Evolutionary conservation across 1,139 yeast genomes (phyloP).

Genomic region (Arxiozyma heterogenica): DNA sequence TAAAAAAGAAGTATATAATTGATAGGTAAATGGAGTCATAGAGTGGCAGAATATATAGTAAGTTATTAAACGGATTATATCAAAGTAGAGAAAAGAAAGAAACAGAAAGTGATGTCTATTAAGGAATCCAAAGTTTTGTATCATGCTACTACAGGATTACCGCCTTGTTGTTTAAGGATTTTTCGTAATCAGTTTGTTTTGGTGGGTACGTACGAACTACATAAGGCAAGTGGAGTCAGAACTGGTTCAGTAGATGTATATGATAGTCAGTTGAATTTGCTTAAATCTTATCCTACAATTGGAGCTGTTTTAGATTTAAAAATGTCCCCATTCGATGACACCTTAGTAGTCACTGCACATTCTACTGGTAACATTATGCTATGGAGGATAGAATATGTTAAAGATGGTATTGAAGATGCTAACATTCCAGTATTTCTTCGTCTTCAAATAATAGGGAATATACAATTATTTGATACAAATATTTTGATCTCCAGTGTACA

Average conservation of each 20-base stretch:
- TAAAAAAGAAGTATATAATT: too few species aligned
- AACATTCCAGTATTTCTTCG: constrained; percentile 11
- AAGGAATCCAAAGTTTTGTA: constrained; percentile 14
- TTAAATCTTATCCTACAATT: constrained; percentile 33
- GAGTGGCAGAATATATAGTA: neutral
- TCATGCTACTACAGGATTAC: constrained; percentile 42
- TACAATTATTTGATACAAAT: constrained; percentile 40
- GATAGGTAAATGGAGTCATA: too few species aligned
- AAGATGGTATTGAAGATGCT: neutral
- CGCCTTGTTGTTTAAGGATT: constrained; percentile 79
- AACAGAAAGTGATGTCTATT: constrained; percentile 3
- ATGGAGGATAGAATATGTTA: constrained; percentile 40
- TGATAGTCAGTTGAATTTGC: constrained; percentile 22
- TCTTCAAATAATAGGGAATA: constrained; percentile 25
- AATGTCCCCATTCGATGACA: constrained; percentile 45
- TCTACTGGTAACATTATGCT: constrained; percentile 65
- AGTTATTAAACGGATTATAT: neutral
- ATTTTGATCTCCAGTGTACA: constrained; percentile 58
- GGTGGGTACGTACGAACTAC: constrained; percentile 73
- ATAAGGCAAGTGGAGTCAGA: constrained; percentile 47
- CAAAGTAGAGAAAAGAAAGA: neutral
- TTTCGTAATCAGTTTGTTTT: constrained; percentile 40
- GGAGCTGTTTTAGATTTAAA: constrained; percentile 76
- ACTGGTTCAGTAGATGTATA: constrained; percentile 70
- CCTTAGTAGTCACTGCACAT: constrained; percentile 55